Evolutionary conservation across 306 rosid genomes (phyloP).

Genomic region (Ormosia emarginata): DNA sequence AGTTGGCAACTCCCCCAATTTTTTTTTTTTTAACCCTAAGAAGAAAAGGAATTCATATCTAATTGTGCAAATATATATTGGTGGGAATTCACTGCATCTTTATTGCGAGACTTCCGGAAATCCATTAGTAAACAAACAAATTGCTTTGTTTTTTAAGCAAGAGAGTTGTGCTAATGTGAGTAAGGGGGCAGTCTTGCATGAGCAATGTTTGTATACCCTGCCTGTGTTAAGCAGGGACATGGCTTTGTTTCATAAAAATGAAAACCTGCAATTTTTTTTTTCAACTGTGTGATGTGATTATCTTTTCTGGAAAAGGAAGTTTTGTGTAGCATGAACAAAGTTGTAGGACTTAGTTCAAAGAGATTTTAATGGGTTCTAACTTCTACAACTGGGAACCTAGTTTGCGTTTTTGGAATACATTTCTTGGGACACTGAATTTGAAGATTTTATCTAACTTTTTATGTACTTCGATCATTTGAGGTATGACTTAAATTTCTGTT

Average conservation of each 20-base stretch:
- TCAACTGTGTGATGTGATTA: neutral
- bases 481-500: neutral
- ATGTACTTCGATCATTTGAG: neutral
- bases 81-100: constrained; percentile 27
- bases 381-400: too few relatives aligned
- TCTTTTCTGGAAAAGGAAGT: neutral
- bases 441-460: neutral
- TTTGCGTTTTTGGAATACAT: neutral
- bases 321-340: neutral
- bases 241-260: neutral
- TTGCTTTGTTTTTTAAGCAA: constrained; percentile 21
- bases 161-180: neutral
- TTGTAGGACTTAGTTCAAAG: neutral
- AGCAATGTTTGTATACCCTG: neutral
- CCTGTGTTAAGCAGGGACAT: neutral
- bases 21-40: neutral
- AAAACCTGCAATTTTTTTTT: neutral
- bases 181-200: neutral
- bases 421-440: neutral
- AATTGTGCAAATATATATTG: neutral
- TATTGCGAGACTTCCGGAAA: constrained; percentile 5
- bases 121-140: neutral
- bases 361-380: neutral
- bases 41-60: neutral
- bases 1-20: constrained; percentile 21